Percentiles rank a stretch among this genome's conserved stretches.
These are phyloP conservation scores for Penicillium manginii DNA, from an alignment of 495 filamentous ascomycete species.

Conservation along the genomic window DNA sequence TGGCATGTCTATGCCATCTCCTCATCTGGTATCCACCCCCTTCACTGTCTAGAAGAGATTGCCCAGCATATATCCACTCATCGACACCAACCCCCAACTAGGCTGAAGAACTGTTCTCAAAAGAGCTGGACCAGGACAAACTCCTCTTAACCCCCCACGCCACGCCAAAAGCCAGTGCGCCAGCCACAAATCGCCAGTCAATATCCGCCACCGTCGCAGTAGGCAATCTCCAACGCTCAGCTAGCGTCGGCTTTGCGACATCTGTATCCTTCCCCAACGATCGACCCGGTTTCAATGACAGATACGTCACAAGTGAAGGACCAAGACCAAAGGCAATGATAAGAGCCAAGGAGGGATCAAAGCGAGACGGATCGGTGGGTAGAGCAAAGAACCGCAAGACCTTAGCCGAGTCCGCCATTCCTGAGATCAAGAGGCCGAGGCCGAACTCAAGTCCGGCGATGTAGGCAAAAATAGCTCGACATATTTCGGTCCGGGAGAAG, in stretches of 20 bases:
- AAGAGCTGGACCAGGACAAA: slow-evolving; percentile 60
- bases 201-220: slow-evolving; percentile 52
- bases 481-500: slow-evolving; percentile 32
- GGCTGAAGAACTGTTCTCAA: slow-evolving; percentile 54
- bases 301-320: slow-evolving; percentile 45
- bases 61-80: slow-evolving; percentile 54
- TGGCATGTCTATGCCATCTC: background rate
- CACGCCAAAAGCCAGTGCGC: slow-evolving; percentile 55
- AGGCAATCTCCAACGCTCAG: slow-evolving; percentile 49
- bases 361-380: slow-evolving; percentile 41
- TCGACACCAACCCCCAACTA: slow-evolving; percentile 51
- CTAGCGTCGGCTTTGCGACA: slow-evolving; percentile 41
- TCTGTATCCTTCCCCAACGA: slow-evolving; percentile 18
- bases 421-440: slow-evolving; percentile 55
- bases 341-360: slow-evolving; percentile 57
- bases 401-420: slow-evolving; percentile 59
- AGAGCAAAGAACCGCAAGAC: slow-evolving; percentile 59
- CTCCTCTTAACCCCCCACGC: slow-evolving; percentile 60
- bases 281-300: slow-evolving; percentile 37
- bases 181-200: slow-evolving; percentile 56
- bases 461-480: slow-evolving; percentile 37
- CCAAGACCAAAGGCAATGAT: slow-evolving; percentile 56
- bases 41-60: slow-evolving; percentile 32
- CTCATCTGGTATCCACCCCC: too few species aligned
- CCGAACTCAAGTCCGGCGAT: slow-evolving; percentile 58